Conservation (phyloP, 2,329 filamentous ascomycete species). For the Epichloe gansuensis region DNA sequence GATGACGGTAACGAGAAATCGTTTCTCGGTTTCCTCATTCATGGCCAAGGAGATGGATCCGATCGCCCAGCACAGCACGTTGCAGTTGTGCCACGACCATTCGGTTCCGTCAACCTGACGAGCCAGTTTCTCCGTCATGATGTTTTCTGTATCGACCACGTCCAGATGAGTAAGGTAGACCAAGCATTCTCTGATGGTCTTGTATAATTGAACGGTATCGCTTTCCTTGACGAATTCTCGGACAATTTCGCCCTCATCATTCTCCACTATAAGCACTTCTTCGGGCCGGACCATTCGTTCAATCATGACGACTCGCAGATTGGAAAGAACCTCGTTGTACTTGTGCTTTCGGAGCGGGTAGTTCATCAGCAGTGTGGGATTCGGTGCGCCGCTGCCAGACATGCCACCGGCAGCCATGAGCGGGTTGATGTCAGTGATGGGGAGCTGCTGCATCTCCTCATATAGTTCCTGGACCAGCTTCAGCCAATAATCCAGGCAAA, state of each 20-base stretch:
- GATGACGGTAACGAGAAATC: conserved; percentile 95
- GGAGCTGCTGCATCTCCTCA: conserved; percentile 95
- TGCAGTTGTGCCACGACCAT: conserved; percentile 99
- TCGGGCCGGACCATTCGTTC: conserved; percentile 99
- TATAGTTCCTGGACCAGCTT: conserved; percentile 96
- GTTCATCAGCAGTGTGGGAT: conserved; percentile 72
- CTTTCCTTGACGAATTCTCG: conserved; percentile 99
- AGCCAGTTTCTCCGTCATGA: conserved; percentile 97
- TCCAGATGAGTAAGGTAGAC: conserved; percentile 97
- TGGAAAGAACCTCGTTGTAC: conserved; percentile 87
- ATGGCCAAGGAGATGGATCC: conserved; percentile 97
- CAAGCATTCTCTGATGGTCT: conserved; percentile 92
- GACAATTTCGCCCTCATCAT: conserved; percentile 97
- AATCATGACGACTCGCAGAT: conserved; percentile 94
- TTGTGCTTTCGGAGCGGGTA: conserved; percentile 96
- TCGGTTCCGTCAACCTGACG: conserved; percentile 90
- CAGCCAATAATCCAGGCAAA: conserved; percentile 97
- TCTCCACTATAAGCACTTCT: conserved; percentile 97
- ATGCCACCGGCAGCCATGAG: conserved; percentile 66
- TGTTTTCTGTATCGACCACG: conserved; percentile 91
- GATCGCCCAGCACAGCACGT: conserved; percentile 98
- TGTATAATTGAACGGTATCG: conserved; percentile 97
- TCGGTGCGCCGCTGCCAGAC: conserved; percentile 69
- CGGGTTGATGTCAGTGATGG: conserved; percentile 85
- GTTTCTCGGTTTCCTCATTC: conserved; percentile 98